Evolutionary conservation across 176 grass and related monocot species (phyloP), one percentile per base, ranked within the genome.

Genomic region (Eremochloa ophiuroides): DNA sequence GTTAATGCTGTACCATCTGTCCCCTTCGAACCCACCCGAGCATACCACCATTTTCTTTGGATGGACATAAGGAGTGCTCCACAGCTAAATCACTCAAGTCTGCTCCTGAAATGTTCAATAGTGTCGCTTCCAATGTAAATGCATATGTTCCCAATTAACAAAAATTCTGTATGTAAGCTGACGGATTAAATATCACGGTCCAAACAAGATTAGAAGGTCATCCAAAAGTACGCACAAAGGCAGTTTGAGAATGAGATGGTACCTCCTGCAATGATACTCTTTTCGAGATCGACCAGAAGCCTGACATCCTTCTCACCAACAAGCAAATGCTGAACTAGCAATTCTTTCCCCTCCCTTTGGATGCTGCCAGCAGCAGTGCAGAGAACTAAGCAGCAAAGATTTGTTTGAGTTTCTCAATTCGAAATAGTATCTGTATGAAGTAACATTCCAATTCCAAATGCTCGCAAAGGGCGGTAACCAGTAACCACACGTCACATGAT

Each of bases 11-110:
- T 93, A 99, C 96, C 77, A 94, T 99, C 71, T 95, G 93, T 55
- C 93, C 96, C 80, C 25, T 91, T 71, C 96, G 90, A 83, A 95
- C 85, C 96, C 96, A 99, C 51, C 96, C 96, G 55, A 99, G 90
- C 92, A 99, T 99, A 27, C 96, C 96, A 8, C 96, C 96, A 82
- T 88, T 93, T 83, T 99, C 96, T 84, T 95, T 99, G 40, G 96
- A 98, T 76, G 96, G 96, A 20, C 96, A 99, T 34, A 99, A 82
- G 44, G 96, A 99, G 66, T 95, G 85, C 66, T 95, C 91, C 61
- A 86, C 62, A 1, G 96, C 93, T 75, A 99, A 95, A 77, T 99
- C 96, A 62, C 96, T 99, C 86, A 99, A 78, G 83, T 99, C 96
- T 12, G 66, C 82, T 37, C 93, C 96, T 99, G 86, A 84, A 91